These are phyloP conservation scores for Areca catechu DNA, from an alignment of 176 grass and related monocot species.

Conservation along the genomic window DNA sequence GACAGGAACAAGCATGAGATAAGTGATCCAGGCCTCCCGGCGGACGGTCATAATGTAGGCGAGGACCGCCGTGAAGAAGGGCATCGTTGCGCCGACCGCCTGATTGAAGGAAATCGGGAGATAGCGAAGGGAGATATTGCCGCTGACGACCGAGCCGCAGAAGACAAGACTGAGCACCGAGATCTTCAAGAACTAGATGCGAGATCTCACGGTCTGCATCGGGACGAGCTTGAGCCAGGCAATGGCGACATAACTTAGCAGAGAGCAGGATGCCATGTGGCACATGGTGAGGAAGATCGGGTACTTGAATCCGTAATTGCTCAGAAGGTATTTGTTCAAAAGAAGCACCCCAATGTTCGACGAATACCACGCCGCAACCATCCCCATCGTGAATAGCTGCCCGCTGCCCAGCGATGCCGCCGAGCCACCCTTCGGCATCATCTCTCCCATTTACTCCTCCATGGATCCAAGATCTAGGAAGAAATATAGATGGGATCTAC, in stretches of 20 bases:
- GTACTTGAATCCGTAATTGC: constrained; percentile 78
- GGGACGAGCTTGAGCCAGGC: constrained; percentile 28
- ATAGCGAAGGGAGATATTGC: constrained; percentile 79
- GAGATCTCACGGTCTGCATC: constrained; percentile 26
- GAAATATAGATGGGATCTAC: neutral
- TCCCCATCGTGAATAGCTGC: constrained; percentile 38
- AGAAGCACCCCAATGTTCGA: constrained; percentile 93
- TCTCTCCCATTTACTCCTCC: neutral
- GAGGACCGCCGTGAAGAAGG: too few relatives aligned
- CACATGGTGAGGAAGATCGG: constrained; percentile 77
- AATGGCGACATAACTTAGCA: constrained; percentile 43
- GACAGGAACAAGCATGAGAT: too few relatives aligned
- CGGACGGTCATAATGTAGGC: too few relatives aligned
- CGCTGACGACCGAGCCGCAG: constrained; percentile 81
- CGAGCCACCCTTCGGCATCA: constrained; percentile 3
- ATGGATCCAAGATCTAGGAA: neutral
- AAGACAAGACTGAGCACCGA: constrained; percentile 71
- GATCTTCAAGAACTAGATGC: constrained; percentile 52
- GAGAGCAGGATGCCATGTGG: constrained; percentile 76
- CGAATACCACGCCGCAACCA: constrained; percentile 72
- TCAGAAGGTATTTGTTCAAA: constrained; percentile 90
- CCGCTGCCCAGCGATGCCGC: neutral
- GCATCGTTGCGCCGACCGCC: too few relatives aligned
- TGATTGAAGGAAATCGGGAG: too few relatives aligned
- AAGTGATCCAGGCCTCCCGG: too few relatives aligned